Percentiles rank a stretch among this genome's conserved stretches.
Conservation (phyloP, 352 stramenopile species). For the Blastocystis sp. region DNA sequence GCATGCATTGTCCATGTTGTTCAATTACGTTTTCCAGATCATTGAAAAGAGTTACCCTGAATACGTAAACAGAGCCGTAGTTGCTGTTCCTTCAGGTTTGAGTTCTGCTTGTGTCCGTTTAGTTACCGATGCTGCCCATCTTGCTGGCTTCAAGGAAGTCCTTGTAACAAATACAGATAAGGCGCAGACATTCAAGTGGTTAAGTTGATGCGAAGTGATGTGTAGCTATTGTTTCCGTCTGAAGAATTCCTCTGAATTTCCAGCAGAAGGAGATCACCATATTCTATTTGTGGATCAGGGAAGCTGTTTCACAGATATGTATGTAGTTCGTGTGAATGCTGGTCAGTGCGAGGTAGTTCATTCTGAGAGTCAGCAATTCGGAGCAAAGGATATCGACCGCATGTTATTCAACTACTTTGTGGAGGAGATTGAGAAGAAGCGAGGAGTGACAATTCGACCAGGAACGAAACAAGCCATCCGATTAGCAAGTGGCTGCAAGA, state of each 20-base stretch:
- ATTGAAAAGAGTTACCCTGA: constrained; percentile 15
- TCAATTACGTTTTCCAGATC: constrained; percentile 24
- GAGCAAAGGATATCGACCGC: constrained; percentile 92
- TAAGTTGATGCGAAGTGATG: not conserved
- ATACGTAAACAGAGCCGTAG: not conserved
- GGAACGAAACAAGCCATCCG: constrained; percentile 80
- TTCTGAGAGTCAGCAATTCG: constrained; percentile 78
- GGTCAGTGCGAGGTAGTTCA: not conserved
- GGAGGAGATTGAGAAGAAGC: constrained; percentile 75
- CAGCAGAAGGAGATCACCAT: not conserved
- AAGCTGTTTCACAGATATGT: constrained; percentile 52
- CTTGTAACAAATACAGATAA: not conserved
- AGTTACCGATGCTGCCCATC: constrained; percentile 3
- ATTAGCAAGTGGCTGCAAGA: constrained; percentile 81
- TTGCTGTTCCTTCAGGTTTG: constrained; percentile 31
- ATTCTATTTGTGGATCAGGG: constrained; percentile 59
- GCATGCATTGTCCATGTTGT: constrained; percentile 52
- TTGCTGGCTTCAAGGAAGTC: constrained; percentile 55
- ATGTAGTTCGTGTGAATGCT: constrained; percentile 10
- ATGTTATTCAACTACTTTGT: constrained; percentile 88
- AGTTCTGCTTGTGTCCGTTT: not conserved
- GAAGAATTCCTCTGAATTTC: not conserved
- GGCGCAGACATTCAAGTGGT: constrained; percentile 52
- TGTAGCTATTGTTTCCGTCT: constrained; percentile 64
- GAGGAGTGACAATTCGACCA: constrained; percentile 71